These are phyloP conservation scores for Prinsepia uniflora DNA, from an alignment of 306 rosid genomes.

Conservation along the genomic window DNA sequence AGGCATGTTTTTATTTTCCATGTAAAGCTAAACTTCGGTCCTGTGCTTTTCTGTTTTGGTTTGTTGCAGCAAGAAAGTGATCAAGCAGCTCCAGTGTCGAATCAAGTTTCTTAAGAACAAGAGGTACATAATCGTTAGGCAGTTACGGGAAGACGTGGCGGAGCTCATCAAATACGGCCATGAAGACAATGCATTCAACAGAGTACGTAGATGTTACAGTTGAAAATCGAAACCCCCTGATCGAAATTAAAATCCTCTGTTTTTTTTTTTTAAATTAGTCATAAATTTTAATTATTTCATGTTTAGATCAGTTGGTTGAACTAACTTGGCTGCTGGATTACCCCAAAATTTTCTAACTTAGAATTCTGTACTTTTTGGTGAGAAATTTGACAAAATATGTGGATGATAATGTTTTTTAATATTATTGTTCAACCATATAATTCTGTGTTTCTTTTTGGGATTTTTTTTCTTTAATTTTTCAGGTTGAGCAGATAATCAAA, in stretches of 20 bases:
- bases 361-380: not conserved
- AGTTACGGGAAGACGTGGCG: constrained; percentile 47
- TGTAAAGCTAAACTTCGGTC: not conserved
- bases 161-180: constrained; percentile 50
- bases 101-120: constrained; percentile 60
- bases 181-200: constrained; percentile 46
- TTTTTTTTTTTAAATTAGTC: not conserved
- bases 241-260: not conserved
- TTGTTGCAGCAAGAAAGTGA: constrained; percentile 53
- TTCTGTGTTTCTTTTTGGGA: not conserved
- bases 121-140: constrained; percentile 46
- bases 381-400: not conserved
- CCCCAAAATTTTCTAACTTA: not conserved
- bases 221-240: not conserved
- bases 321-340: not conserved
- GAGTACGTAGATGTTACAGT: constrained; percentile 35
- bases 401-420: not conserved
- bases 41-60: not conserved
- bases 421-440: not conserved
- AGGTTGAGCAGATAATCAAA: constrained; percentile 65
- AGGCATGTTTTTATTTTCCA: not conserved
- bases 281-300: not conserved
- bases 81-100: constrained; percentile 49
- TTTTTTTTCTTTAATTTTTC: not conserved
- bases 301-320: not conserved